Conservation (phyloP, 352 stramenopile genomes). For the Phytophthora aleatoria region DNA sequence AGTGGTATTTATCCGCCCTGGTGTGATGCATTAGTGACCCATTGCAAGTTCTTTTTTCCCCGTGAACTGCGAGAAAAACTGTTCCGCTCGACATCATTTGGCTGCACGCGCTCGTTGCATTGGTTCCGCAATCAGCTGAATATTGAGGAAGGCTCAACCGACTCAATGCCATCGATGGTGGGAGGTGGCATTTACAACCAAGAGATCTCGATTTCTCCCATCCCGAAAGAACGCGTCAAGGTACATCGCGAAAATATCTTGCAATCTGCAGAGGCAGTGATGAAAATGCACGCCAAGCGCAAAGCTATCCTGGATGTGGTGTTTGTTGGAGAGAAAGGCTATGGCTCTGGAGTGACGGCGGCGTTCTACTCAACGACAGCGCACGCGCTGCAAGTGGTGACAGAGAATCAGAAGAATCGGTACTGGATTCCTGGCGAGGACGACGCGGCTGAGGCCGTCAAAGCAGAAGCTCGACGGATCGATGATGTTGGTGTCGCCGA, state of each 20-base stretch:
- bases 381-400: conserved; percentile 59
- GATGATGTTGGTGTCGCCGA: conserved; percentile 8
- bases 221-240: conserved; percentile 88
- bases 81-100: conserved; percentile 81
- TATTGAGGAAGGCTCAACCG: conserved; percentile 43
- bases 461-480: conserved; percentile 8
- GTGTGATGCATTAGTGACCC: conserved; percentile 73
- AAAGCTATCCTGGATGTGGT: conserved; percentile 86
- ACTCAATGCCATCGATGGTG: conserved; percentile 27
- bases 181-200: conserved; percentile 68
- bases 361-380: conserved; percentile 86
- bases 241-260: conserved; percentile 79
- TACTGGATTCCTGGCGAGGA: conserved; percentile 72
- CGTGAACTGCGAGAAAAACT: conserved; percentile 70
- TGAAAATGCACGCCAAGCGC: conserved; percentile 87
- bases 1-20: conserved; percentile 83
- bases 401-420: conserved; percentile 47
- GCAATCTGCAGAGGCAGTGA: conserved; percentile 73
- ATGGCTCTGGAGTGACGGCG: conserved; percentile 83
- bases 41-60: conserved; percentile 87
- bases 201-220: conserved; percentile 81
- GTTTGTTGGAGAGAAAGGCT: conserved; percentile 86
- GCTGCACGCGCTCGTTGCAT: conserved; percentile 77
- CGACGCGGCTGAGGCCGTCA: conserved; percentile 31
- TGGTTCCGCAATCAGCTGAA: conserved; percentile 81